These are phyloP conservation scores for Sicyos edulis DNA, from an alignment of 306 rosid species.

Conservation along the genomic window DNA sequence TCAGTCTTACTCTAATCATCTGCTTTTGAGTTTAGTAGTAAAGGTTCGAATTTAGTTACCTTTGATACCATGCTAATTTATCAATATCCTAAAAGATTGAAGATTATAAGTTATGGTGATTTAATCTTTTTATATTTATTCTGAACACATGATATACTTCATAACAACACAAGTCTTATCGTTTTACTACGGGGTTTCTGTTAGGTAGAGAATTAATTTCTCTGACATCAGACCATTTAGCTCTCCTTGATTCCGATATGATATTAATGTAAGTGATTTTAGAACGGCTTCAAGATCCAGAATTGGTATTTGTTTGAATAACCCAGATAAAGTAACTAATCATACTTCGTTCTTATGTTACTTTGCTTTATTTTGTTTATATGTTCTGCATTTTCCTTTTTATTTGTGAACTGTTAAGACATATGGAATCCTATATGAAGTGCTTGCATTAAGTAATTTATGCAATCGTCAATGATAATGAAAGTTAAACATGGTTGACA, in stretches of 20 bases:
- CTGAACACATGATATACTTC: background rate
- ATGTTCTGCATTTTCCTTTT: background rate
- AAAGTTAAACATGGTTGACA: background rate
- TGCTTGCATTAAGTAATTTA: background rate
- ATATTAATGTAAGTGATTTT: background rate
- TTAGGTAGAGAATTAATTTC: background rate
- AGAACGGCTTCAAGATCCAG: background rate
- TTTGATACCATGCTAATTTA: background rate
- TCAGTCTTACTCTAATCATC: background rate
- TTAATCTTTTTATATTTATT: background rate
- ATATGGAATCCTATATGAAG: background rate
- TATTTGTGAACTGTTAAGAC: background rate
- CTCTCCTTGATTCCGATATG: background rate
- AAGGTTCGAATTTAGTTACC: background rate
- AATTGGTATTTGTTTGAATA: conserved; percentile 6
- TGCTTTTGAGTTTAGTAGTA: background rate
- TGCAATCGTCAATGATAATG: background rate
- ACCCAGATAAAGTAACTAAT: background rate
- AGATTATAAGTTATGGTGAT: background rate
- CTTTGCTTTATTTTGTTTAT: background rate
- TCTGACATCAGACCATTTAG: background rate
- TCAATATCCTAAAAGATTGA: background rate
- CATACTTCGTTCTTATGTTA: background rate
- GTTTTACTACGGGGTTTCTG: background rate
- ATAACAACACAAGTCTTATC: background rate